A percentile compares a stretch with the other conserved stretches of the same genome.
Conservation (phyloP, 2,329 filamentous ascomycete genomes). For the Xylariales sp. region DNA sequence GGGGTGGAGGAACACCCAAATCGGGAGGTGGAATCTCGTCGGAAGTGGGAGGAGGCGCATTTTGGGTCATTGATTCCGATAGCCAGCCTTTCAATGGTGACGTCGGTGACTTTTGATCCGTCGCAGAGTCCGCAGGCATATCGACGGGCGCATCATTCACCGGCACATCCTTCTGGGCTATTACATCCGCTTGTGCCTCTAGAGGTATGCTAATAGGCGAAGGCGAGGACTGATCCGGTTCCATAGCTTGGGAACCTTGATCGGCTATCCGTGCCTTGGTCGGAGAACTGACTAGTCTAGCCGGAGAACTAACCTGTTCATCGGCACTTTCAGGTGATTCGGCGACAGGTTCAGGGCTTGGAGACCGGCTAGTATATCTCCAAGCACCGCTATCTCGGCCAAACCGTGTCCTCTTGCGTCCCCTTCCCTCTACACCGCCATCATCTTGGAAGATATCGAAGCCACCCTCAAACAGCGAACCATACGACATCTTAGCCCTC, state of each 20-base stretch:
- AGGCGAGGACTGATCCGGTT: conserved; percentile 45
- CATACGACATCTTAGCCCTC: conserved; percentile 75
- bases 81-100: not conserved
- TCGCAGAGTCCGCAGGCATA: not conserved
- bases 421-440: conserved; percentile 67
- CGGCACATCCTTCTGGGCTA: not conserved
- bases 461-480: conserved; percentile 71
- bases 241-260: conserved; percentile 56
- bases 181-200: conserved; percentile 13
- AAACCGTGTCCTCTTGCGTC: conserved; percentile 77
- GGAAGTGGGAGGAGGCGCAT: not conserved
- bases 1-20: not conserved
- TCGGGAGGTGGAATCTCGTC: not conserved
- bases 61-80: conserved; percentile 1
- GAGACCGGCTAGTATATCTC: conserved; percentile 78
- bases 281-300: conserved; percentile 38
- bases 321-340: conserved; percentile 20
- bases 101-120: not conserved
- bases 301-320: conserved; percentile 39
- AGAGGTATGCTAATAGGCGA: conserved; percentile 27
- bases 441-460: conserved; percentile 79
- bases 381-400: conserved; percentile 75
- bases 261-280: conserved; percentile 50
- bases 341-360: conserved; percentile 68
- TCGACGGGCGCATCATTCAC: not conserved